These are phyloP conservation scores for Silene latifolia DNA, from an alignment of 148 eudicot genomes.

Conservation along the genomic window DNA sequence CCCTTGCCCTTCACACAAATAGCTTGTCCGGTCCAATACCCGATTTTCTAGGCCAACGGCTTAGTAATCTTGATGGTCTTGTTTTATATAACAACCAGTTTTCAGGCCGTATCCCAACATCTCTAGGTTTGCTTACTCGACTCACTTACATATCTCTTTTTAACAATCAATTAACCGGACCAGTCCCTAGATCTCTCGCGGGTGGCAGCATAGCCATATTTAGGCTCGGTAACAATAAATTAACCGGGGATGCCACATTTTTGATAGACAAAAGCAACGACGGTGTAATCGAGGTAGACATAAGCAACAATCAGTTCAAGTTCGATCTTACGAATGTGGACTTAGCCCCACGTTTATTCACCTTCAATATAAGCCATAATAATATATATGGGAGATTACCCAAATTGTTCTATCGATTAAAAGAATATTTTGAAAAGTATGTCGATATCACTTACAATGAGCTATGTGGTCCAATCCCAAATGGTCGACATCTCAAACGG, in stretches of 20 bases:
- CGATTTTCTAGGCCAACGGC: slow-evolving; percentile 3
- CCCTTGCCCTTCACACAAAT: slow-evolving; percentile 9
- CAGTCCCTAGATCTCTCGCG: slow-evolving; percentile 1
- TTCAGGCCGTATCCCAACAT: slow-evolving; percentile 10
- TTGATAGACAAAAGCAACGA: slow-evolving; percentile 1
- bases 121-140: background rate
- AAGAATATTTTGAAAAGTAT: background rate
- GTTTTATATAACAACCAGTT: background rate
- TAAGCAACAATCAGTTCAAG: slow-evolving; percentile 10
- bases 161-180: slow-evolving; percentile 13
- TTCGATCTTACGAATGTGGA: slow-evolving; percentile 19
- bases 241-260: slow-evolving; percentile 16
- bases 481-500: slow-evolving; percentile 10
- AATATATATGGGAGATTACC: slow-evolving; percentile 15
- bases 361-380: slow-evolving; percentile 11
- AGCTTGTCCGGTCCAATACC: slow-evolving; percentile 9
- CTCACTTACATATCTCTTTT: background rate
- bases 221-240: slow-evolving; percentile 4
- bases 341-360: slow-evolving; percentile 3
- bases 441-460: background rate
- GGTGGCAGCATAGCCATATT: background rate
- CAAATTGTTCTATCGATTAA: background rate
- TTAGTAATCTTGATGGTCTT: background rate
- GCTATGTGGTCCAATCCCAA: slow-evolving; percentile 11
- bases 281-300: background rate